These are phyloP conservation scores for Ganoderma multipileum DNA, from an alignment of 1,284 basidiomycete species.

Conservation along the genomic window DNA sequence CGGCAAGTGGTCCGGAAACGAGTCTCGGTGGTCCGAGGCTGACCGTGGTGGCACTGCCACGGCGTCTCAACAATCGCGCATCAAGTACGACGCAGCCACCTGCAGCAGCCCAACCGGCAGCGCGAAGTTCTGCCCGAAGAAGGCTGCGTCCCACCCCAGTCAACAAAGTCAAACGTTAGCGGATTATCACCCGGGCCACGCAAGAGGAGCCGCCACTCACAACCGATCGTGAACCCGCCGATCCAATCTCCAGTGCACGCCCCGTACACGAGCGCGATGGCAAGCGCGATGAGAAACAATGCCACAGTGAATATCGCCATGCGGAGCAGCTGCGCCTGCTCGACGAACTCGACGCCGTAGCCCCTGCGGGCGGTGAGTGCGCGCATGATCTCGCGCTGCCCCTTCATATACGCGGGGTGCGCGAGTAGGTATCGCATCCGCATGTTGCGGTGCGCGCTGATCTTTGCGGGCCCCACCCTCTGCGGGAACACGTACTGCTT, in stretches of 20 bases:
- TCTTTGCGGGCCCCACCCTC: constrained; percentile 27
- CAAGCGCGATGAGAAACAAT: not conserved
- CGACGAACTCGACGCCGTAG: constrained; percentile 25
- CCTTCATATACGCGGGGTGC: constrained; percentile 30
- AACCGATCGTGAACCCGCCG: not conserved
- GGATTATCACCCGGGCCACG: not conserved
- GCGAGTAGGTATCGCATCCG: constrained; percentile 32
- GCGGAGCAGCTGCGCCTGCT: not conserved
- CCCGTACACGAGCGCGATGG: not conserved
- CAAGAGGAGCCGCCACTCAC: not conserved
- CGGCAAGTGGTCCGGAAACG: not conserved
- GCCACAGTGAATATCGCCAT: not conserved
- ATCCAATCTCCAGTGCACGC: not conserved
- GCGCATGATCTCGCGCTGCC: constrained; percentile 33
- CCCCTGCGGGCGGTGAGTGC: constrained; percentile 28
- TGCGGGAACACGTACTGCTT: constrained; percentile 32
- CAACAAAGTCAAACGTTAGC: not conserved
- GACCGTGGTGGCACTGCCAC: not conserved
- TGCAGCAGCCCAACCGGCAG: not conserved
- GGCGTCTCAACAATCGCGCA: not conserved
- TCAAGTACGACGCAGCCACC: not conserved
- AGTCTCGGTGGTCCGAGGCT: not conserved
- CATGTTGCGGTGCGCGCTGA: constrained; percentile 22
- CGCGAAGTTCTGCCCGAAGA: not conserved
- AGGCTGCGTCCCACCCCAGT: not conserved